A percentile compares a stretch with the other conserved stretches of the same genome.
phyloP scores from a whole-genome alignment of 345 rosid species.

The Eucalyptus fibrosa region DNA sequence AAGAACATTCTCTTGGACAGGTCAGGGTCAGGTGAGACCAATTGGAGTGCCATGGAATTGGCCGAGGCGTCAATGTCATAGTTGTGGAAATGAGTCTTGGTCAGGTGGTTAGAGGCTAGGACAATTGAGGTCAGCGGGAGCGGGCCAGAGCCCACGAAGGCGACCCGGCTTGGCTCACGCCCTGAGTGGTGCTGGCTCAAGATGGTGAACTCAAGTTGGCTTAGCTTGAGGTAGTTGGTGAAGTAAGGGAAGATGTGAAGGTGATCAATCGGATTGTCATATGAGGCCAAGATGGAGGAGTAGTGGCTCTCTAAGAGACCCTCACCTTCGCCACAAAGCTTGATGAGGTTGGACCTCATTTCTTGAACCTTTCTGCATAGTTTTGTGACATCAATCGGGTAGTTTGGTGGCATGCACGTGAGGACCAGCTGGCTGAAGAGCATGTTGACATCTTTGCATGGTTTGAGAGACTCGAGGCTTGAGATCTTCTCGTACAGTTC shows the following conservation, averaged over 20 bases:
- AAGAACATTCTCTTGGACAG: conserved; percentile 60
- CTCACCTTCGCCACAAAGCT: conserved; percentile 72
- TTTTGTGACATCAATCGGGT: conserved; percentile 54
- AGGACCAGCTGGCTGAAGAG: conserved; percentile 70
- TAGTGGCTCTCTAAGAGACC: conserved; percentile 54
- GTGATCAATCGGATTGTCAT: conserved; percentile 60
- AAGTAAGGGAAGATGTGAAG: conserved; percentile 67
- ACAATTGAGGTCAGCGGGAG: conserved; percentile 80
- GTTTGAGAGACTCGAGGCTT: conserved; percentile 53
- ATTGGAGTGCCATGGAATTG: conserved; percentile 34
- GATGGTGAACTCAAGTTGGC: conserved; percentile 58
- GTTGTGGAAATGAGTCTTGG: conserved; percentile 54
- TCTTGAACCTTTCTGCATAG: conserved; percentile 42
- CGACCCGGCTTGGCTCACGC: conserved; percentile 34
- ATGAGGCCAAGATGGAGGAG: conserved; percentile 48
- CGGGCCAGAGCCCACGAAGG: conserved; percentile 88
- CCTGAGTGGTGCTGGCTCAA: conserved; percentile 23
- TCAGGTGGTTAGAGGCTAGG: conserved; percentile 50
- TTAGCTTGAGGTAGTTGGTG: conserved; percentile 68
- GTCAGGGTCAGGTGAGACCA: conserved; percentile 54
- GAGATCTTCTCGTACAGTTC: conserved; percentile 59
- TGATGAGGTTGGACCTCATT: conserved; percentile 61
- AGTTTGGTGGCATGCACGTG: conserved; percentile 70
- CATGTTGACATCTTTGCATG: conserved; percentile 72
- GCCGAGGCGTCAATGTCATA: conserved; percentile 60